Percentiles rank a stretch among this genome's conserved stretches.
Conservation (phyloP, 179 eudicot genomes). For the Kewa caespitosa region DNA sequence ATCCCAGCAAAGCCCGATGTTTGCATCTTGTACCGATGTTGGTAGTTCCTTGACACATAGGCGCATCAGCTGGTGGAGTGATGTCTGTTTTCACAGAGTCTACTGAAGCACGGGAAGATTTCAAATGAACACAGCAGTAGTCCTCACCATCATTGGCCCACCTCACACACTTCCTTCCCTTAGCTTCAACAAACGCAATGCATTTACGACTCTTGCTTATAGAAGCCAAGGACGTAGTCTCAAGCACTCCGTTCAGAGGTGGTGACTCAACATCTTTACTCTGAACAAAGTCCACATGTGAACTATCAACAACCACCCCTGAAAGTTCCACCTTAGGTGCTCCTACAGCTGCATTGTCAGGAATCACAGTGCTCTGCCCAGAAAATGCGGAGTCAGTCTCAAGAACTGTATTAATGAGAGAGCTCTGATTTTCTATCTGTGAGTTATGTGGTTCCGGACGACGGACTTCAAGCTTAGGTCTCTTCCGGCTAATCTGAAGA, state of each 20-base stretch:
- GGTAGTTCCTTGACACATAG: conserved; percentile 86
- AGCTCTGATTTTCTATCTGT: conserved; percentile 37
- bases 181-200: conserved; percentile 79
- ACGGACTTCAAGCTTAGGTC: conserved; percentile 98
- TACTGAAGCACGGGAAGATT: conserved; percentile 53
- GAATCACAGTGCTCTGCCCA: conserved; percentile 31
- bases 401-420: conserved; percentile 34
- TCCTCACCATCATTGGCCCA: conserved; percentile 97
- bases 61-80: conserved; percentile 41
- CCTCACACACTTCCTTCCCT: conserved; percentile 92
- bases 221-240: conserved; percentile 31
- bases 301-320: conserved; percentile 47
- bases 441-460: conserved; percentile 78
- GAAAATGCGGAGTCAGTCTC: conserved; percentile 58
- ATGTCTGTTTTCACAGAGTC: conserved; percentile 42
- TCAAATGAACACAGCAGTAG: conserved; percentile 90
- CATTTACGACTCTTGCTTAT: conserved; percentile 63
- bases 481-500: conserved; percentile 64
- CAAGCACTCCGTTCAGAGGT: conserved; percentile 33
- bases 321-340: conserved; percentile 28
- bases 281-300: conserved; percentile 35
- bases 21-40: conserved; percentile 80
- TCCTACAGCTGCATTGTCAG: conserved; percentile 24
- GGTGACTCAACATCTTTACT: conserved; percentile 31
- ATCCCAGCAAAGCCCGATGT: conserved; percentile 70